A percentile compares a stretch with the other conserved stretches of the same genome.
These are phyloP conservation scores for Puccinia novopanici DNA, from an alignment of 1,284 basidiomycete species.

Conservation along the genomic window DNA sequence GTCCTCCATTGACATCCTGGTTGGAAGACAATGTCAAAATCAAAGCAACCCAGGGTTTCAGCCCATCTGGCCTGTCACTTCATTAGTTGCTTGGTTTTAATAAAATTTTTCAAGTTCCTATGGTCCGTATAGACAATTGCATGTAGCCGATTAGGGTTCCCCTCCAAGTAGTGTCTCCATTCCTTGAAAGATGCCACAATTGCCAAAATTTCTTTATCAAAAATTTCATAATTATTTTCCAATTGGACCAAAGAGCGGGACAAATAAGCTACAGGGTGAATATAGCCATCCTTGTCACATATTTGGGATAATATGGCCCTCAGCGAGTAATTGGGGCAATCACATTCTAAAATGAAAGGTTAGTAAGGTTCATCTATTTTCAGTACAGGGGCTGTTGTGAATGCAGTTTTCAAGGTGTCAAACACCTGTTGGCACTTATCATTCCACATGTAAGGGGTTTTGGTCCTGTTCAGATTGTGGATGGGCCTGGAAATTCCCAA, in stretches of 20 bases:
- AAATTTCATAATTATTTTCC: background rate
- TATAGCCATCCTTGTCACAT: background rate
- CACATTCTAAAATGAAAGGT: no score
- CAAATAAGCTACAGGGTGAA: constrained; percentile 11
- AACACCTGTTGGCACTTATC: no score
- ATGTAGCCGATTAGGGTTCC: background rate
- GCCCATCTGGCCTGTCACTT: no score
- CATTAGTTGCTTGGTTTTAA: no score
- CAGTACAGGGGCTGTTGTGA: no score
- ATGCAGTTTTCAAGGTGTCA: no score
- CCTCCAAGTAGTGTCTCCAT: constrained; percentile 4
- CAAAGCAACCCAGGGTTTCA: background rate
- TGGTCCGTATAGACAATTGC: constrained; percentile 9
- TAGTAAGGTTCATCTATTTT: no score
- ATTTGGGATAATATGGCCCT: background rate
- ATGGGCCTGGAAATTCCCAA: no score
- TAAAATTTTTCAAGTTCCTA: background rate
- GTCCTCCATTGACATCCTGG: no score
- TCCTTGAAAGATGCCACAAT: background rate
- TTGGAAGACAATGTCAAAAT: no score
- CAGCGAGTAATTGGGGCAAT: background rate
- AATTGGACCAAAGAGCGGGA: background rate
- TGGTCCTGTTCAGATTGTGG: no score
- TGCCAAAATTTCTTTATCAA: background rate
- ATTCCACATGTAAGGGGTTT: no score